Evolutionary conservation across 768 basidiomycete genomes (phyloP).

Genomic region (Mrakia gelida): DNA sequence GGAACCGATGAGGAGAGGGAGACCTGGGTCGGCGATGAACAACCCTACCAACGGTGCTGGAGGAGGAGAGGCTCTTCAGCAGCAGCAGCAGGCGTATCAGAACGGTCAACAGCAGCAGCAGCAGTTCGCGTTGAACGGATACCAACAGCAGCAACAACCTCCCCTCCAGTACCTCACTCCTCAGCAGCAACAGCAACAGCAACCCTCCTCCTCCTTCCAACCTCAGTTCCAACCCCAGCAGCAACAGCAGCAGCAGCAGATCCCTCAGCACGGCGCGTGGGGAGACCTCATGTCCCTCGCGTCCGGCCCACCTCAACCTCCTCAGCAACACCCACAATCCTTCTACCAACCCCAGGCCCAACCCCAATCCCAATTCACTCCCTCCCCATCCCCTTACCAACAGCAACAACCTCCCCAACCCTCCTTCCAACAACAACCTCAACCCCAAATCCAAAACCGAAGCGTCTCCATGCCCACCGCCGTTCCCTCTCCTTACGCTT

Average conservation of each 20-base stretch:
- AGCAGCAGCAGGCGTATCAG: background rate
- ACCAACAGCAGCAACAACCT: background rate
- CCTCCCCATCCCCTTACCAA: background rate
- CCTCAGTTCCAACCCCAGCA: background rate
- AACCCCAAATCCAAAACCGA: background rate
- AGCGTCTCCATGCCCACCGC: background rate
- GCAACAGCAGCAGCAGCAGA: conserved; percentile 19
- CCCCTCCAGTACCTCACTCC: conserved; percentile 22
- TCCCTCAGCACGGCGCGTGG: conserved; percentile 12
- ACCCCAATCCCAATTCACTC: conserved; percentile 6
- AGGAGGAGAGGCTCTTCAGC: background rate
- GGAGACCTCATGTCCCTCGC: conserved; percentile 7
- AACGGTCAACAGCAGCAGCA: background rate
- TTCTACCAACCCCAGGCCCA: conserved; percentile 1
- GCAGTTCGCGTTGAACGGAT: background rate
- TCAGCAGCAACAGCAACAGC: conserved; percentile 9
- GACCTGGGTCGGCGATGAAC: conserved; percentile 3
- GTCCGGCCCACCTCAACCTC: background rate
- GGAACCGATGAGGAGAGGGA: conserved; percentile 24
- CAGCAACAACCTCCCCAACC: background rate
- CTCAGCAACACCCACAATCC: background rate
- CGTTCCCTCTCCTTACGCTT: background rate
- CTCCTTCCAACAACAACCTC: background rate
- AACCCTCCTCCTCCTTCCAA: background rate
- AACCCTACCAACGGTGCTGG: background rate